These are phyloP conservation scores for Colletotrichum phormii DNA, from an alignment of 2,329 filamentous ascomycete species.

Conservation along the genomic window DNA sequence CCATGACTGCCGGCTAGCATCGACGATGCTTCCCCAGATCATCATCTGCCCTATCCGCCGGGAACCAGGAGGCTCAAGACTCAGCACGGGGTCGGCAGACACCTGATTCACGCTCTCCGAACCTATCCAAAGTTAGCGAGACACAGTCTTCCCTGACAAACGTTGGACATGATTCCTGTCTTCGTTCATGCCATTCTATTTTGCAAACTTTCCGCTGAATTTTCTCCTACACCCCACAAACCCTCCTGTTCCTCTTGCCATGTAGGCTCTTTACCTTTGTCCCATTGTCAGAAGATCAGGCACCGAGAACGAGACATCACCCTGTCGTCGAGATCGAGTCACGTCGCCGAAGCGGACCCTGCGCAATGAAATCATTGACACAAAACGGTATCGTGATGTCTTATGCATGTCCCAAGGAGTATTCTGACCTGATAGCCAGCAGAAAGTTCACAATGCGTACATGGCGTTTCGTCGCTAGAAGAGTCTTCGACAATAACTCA, in stretches of 20 bases:
- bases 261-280: not conserved
- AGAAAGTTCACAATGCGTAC: not conserved
- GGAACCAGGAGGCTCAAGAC: conserved; percentile 11
- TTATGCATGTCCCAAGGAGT: not conserved
- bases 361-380: conserved; percentile 16
- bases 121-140: not conserved
- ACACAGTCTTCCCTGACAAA: not conserved
- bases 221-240: conserved; percentile 23
- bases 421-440: not conserved
- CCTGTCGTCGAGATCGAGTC: conserved; percentile 17
- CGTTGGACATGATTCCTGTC: conserved; percentile 11
- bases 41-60: conserved; percentile 5
- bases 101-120: conserved; percentile 10
- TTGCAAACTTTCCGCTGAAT: conserved; percentile 12
- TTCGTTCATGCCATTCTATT: conserved; percentile 23
- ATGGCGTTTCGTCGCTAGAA: not conserved
- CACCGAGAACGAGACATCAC: conserved; percentile 16
- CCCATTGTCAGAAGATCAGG: conserved; percentile 9
- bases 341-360: conserved; percentile 11
- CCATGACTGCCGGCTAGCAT: conserved; percentile 3
- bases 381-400: not conserved
- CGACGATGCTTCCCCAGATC: conserved; percentile 8
- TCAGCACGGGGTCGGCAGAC: conserved; percentile 7
- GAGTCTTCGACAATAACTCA: not conserved
- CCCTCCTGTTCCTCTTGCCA: not conserved